A percentile compares a stretch with the other conserved stretches of the same genome.
Evolutionary conservation across 176 grass and related monocot species (phyloP).

Genomic region (Musa troglodytarum): DNA sequence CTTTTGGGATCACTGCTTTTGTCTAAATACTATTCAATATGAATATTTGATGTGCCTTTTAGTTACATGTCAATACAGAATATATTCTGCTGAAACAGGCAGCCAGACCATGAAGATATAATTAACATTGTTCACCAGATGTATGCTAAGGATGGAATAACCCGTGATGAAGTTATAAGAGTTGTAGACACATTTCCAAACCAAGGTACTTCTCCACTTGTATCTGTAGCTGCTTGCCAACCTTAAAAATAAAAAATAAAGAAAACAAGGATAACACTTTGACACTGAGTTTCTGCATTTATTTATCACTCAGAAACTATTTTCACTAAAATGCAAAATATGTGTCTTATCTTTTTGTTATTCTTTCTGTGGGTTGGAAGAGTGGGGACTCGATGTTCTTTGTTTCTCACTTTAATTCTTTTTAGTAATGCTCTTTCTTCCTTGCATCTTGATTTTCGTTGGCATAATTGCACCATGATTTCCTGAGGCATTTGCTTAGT

Average conservation of each 20-base stretch:
- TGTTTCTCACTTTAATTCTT: background rate
- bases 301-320: too few relatives aligned
- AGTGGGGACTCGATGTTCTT: background rate
- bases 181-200: constrained; percentile 77
- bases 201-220: constrained; percentile 46
- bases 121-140: constrained; percentile 79
- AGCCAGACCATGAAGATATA: constrained; percentile 77
- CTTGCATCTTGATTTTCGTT: too few relatives aligned
- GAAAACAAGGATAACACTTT: background rate
- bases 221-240: background rate
- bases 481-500: too few relatives aligned
- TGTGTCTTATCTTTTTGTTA: background rate
- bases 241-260: background rate
- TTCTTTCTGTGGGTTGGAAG: background rate
- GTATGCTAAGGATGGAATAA: constrained; percentile 80
- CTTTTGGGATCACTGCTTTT: background rate
- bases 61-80: background rate
- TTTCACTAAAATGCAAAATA: background rate
- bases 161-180: constrained; percentile 50
- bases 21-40: background rate
- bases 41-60: background rate
- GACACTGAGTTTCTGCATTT: background rate
- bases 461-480: too few relatives aligned
- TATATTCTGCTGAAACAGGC: constrained; percentile 45
- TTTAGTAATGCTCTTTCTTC: background rate